Conservation (phyloP, 1,139 yeast genomes). For the Yamadazyma diddensiae region DNA sequence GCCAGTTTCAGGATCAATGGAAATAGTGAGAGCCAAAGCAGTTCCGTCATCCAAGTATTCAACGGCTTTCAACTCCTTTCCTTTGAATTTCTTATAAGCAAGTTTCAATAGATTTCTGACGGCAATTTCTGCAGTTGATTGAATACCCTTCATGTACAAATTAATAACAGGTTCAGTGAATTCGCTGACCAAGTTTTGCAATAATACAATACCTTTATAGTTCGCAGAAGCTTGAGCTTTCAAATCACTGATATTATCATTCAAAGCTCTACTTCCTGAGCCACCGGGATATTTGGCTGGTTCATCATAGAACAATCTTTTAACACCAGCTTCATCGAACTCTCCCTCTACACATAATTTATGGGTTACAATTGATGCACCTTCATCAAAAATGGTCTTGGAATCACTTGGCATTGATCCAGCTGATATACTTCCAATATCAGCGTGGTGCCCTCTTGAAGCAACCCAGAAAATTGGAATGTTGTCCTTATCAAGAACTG, state of each 20-base stretch:
- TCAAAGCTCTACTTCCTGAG: conserved; percentile 41
- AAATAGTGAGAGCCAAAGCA: conserved; percentile 33
- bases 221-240: conserved; percentile 47
- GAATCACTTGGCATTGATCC: conserved; percentile 50
- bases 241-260: conserved; percentile 41
- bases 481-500: conserved; percentile 37
- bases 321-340: conserved; percentile 42
- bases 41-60: conserved; percentile 48
- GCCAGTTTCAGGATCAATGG: conserved; percentile 33
- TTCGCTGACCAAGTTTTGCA: conserved; percentile 29
- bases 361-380: conserved; percentile 42
- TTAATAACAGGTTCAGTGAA: conserved; percentile 33
- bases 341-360: conserved; percentile 35
- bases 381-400: conserved; percentile 43
- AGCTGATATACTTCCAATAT: conserved; percentile 45
- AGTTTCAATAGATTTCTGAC: conserved; percentile 37
- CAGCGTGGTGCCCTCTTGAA: conserved; percentile 48
- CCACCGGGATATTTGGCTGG: conserved; percentile 49
- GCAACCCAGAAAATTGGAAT: conserved; percentile 45
- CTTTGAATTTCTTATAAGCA: conserved; percentile 36
- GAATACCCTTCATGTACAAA: conserved; percentile 43
- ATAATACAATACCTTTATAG: conserved; percentile 37
- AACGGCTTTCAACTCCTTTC: conserved; percentile 29
- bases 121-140: conserved; percentile 40
- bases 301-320: conserved; percentile 34